phyloP scores from a whole-genome alignment of 2,329 filamentous ascomycete species.

The Sporothrix inflata region DNA sequence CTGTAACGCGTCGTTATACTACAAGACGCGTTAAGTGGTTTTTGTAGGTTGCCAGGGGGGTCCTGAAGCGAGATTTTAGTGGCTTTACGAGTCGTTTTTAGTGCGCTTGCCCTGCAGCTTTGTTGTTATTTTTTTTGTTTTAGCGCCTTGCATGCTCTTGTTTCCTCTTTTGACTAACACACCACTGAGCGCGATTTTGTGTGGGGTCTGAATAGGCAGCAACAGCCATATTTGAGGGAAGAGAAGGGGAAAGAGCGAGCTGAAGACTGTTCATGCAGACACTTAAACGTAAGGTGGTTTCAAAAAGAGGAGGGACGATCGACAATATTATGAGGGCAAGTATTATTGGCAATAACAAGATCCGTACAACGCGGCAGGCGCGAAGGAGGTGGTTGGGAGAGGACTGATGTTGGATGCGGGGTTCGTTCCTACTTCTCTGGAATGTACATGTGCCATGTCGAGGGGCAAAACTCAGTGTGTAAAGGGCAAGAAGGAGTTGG shows the following conservation, averaged over 20 bases:
- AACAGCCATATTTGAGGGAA: not conserved
- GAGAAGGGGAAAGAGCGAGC: not conserved
- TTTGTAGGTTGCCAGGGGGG: not conserved
- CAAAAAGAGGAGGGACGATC: not conserved
- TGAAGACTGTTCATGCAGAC: not conserved
- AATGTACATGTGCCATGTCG: conserved; percentile 6
- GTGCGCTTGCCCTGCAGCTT: not conserved
- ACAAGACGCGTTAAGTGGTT: conserved; percentile 19
- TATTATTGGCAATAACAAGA: not conserved
- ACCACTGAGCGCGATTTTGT: not conserved
- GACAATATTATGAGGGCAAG: not conserved
- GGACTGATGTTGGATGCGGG: conserved; percentile 18
- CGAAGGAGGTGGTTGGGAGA: conserved; percentile 6
- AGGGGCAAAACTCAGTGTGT: too few relatives aligned
- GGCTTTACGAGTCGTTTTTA: not conserved
- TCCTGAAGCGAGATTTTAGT: not conserved
- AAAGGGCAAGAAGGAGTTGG: not conserved
- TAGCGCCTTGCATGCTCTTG: conserved; percentile 4
- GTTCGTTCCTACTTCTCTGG: conserved; percentile 25
- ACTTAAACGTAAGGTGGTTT: not conserved
- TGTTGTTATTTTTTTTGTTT: conserved; percentile 19
- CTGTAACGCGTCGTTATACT: conserved; percentile 17
- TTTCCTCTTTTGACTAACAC: conserved; percentile 21
- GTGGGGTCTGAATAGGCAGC: conserved; percentile 24
- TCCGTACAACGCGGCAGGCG: conserved; percentile 6